These are phyloP conservation scores for Anthracocystis walkeri DNA, from an alignment of 1,284 basidiomycete genomes.

Conservation along the genomic window DNA sequence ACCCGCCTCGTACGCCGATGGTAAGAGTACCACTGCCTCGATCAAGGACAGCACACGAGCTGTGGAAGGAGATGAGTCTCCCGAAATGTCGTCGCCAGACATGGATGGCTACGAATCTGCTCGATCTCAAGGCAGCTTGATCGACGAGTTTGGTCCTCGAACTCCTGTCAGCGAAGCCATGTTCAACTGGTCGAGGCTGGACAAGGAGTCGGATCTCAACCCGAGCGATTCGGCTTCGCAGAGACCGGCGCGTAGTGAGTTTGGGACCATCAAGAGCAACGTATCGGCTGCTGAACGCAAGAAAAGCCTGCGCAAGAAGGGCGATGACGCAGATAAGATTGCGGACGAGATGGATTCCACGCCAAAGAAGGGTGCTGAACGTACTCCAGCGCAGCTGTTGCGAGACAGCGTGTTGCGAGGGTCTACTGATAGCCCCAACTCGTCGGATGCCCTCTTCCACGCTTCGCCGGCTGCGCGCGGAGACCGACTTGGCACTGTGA, in stretches of 20 bases:
- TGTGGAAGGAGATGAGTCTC: slow-evolving; percentile 16
- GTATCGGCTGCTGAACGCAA: slow-evolving; percentile 24
- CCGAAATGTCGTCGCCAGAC: slow-evolving; percentile 33
- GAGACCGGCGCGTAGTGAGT: slow-evolving; percentile 54
- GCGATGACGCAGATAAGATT: slow-evolving; percentile 9
- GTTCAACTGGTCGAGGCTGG: slow-evolving; percentile 48
- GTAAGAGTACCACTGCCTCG: slow-evolving; percentile 24
- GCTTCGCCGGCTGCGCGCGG: slow-evolving; percentile 17
- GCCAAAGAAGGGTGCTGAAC: slow-evolving; percentile 3
- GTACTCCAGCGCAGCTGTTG: slow-evolving; percentile 49
- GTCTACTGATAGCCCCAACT: slow-evolving; percentile 1
- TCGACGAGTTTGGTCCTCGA: slow-evolving; percentile 56
- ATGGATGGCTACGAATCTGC: slow-evolving; percentile 51
- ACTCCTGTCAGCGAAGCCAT: slow-evolving; percentile 55
- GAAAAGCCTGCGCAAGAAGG: slow-evolving; percentile 20
- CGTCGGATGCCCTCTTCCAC: slow-evolving; percentile 26
- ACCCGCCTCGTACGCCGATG: slow-evolving; percentile 39
- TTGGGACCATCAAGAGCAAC: slow-evolving; percentile 48
- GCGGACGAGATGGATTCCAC: slow-evolving; percentile 2
- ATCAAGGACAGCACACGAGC: slow-evolving; percentile 4
- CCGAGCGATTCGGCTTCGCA: slow-evolving; percentile 62
- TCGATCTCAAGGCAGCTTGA: slow-evolving; percentile 40
- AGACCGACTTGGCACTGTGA: slow-evolving; percentile 51
- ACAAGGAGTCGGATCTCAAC: slow-evolving; percentile 45
- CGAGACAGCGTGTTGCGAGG: slow-evolving; percentile 42